These are phyloP conservation scores for Nissolia schottii DNA, from an alignment of 306 rosid genomes.

Conservation along the genomic window DNA sequence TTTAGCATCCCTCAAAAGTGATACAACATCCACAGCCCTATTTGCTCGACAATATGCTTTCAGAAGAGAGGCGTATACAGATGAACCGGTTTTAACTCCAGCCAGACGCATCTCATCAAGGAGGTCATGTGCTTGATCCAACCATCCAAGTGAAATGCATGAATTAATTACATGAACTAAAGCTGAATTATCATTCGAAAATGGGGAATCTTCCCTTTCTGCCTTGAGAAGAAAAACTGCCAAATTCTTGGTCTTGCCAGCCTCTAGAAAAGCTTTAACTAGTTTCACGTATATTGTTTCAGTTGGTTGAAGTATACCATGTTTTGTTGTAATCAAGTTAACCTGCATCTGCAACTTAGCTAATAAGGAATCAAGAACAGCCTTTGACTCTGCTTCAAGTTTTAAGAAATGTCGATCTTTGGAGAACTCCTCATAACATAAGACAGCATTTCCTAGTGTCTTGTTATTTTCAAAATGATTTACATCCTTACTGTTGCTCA, in stretches of 20 bases:
- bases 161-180: conserved; percentile 77
- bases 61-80: conserved; percentile 65
- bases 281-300: conserved; percentile 70
- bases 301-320: conserved; percentile 77
- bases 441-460: background rate
- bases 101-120: conserved; percentile 85
- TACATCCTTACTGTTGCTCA: conserved; percentile 18
- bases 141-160: conserved; percentile 78
- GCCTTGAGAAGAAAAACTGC: conserved; percentile 69
- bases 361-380: conserved; percentile 44
- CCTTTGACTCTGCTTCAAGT: conserved; percentile 60
- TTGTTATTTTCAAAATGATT: conserved; percentile 21
- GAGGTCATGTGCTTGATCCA: conserved; percentile 92
- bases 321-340: conserved; percentile 54
- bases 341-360: conserved; percentile 63
- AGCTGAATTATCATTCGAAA: conserved; percentile 62
- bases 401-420: conserved; percentile 46
- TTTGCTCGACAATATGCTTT: conserved; percentile 76
- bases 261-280: conserved; percentile 72
- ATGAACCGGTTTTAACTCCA: conserved; percentile 57
- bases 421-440: conserved; percentile 54
- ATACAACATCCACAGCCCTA: conserved; percentile 49
- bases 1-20: conserved; percentile 73
- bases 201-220: conserved; percentile 66
- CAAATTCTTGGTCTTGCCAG: conserved; percentile 71